Evolutionary conservation across 2,329 filamentous ascomycete species (phyloP).

Genomic region (Cytospora paraplurivora): DNA sequence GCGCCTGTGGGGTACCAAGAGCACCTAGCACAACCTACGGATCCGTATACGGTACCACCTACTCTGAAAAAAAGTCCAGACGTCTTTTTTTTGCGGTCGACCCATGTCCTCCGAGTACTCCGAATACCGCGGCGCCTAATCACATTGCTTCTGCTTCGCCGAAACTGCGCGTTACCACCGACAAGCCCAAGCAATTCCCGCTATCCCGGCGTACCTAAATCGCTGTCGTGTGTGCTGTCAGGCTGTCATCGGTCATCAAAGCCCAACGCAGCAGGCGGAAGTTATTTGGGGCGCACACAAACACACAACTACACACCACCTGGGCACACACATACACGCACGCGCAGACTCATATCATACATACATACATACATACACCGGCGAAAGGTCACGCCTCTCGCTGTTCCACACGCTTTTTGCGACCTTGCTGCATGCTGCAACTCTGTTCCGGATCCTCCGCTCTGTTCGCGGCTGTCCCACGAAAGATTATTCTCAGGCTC

Average conservation of each 20-base stretch:
- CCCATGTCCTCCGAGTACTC: constrained; percentile 1
- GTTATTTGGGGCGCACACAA: not conserved
- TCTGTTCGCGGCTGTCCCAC: constrained; percentile 12
- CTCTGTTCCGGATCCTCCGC: constrained; percentile 14
- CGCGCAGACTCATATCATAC: not conserved
- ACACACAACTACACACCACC: not conserved
- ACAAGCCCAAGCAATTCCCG: not conserved
- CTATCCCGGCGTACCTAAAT: no score
- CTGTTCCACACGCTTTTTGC: constrained; percentile 11
- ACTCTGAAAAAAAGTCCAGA: no score
- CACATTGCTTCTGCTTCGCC: not conserved
- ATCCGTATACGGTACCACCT: no score
- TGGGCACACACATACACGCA: no score
- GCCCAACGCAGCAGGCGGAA: constrained; percentile 7
- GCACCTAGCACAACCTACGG: no score
- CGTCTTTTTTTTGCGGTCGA: not conserved
- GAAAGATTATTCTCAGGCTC: constrained; percentile 9
- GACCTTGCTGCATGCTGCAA: constrained; percentile 14
- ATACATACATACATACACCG: not conserved
- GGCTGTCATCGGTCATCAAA: constrained; percentile 5
- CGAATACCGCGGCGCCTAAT: not conserved
- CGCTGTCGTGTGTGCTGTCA: constrained; percentile 9
- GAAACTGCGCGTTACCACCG: not conserved
- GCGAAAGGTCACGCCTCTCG: constrained; percentile 26
- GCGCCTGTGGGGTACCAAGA: not conserved